Percentiles rank a stretch among this genome's conserved stretches.
Evolutionary conservation across 768 basidiomycete genomes (phyloP).

Genomic region (Tylopilus plumbeoviolaceoides): DNA sequence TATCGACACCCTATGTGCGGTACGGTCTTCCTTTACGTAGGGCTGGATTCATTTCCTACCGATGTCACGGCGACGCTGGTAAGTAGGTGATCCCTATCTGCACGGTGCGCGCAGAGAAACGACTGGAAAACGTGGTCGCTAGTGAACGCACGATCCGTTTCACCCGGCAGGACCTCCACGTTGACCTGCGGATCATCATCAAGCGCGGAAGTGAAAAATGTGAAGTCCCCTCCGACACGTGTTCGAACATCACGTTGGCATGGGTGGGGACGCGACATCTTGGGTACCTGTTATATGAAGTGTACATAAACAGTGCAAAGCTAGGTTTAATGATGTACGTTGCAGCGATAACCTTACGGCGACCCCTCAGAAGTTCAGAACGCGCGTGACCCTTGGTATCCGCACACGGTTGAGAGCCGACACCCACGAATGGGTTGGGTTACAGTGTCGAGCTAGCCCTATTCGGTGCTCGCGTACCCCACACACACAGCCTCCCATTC

Average conservation of each 20-base stretch:
- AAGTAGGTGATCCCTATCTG: constrained; percentile 2
- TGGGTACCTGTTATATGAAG: neutral
- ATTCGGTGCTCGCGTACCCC: neutral
- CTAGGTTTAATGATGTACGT: constrained; percentile 9
- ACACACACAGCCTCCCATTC: neutral
- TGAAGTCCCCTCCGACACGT: constrained; percentile 9
- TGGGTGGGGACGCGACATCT: too few species aligned
- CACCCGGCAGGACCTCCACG: neutral
- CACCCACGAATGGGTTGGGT: neutral
- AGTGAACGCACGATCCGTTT: constrained; percentile 8
- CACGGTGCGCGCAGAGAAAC: neutral
- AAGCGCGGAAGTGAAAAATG: constrained; percentile 16
- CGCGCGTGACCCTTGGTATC: too few species aligned
- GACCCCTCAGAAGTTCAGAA: too few species aligned
- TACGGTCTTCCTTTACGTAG: constrained; percentile 20
- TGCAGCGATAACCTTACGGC: neutral
- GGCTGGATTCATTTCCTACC: neutral
- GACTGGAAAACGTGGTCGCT: neutral
- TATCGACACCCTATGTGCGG: neutral
- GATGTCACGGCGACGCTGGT: neutral
- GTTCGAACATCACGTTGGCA: neutral
- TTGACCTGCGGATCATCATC: constrained; percentile 10
- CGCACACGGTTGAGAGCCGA: too few species aligned
- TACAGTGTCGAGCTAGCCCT: neutral
- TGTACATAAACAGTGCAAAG: neutral